phyloP scores from a whole-genome alignment of 202 grass and related monocot genomes.

The Setaria viridis region DNA sequence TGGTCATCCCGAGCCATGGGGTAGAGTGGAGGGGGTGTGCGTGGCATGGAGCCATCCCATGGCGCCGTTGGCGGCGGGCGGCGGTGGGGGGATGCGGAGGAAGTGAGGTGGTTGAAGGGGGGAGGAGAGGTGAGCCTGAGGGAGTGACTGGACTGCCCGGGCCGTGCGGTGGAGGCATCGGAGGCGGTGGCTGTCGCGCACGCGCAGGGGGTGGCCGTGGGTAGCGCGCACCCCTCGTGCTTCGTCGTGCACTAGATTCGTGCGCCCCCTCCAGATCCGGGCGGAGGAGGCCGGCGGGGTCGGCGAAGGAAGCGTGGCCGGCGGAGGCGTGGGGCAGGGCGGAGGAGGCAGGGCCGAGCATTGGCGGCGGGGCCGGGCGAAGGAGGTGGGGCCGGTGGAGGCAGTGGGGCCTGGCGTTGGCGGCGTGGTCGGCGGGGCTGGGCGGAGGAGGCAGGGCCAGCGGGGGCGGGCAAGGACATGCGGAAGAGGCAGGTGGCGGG shows the following conservation, averaged over 20 bases:
- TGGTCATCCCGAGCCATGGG: constrained; percentile 59
- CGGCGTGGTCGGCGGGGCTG: no score
- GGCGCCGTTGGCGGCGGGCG: constrained; percentile 32
- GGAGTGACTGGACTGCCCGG: constrained; percentile 80
- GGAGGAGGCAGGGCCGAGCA: no score
- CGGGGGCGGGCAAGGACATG: no score
- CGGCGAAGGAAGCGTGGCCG: no score
- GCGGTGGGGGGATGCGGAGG: constrained; percentile 46
- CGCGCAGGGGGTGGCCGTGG: constrained; percentile 86
- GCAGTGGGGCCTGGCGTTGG: no score
- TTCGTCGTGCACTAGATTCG: constrained; percentile 58
- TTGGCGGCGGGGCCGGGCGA: no score
- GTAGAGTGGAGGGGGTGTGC: constrained; percentile 34
- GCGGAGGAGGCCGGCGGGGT: no score
- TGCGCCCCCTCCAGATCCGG: no score
- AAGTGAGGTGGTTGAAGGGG: constrained; percentile 30
- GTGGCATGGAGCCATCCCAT: constrained; percentile 47
- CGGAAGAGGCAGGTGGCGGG: no score
- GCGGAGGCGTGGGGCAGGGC: no score
- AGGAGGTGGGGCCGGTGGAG: no score
- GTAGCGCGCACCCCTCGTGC: constrained; percentile 83
- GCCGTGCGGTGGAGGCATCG: constrained; percentile 63
- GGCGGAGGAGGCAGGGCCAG: no score
- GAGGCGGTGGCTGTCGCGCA: constrained; percentile 84
- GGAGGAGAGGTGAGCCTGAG: constrained; percentile 80